A percentile compares a stretch with the other conserved stretches of the same genome.
Conservation (phyloP, 176 grass and related monocot species). For the sorghum (Sorghum bicolor) region Sorghum_bicolor_NCBIv3 NC_012877.2:5019001-5019500, state of each 20-base stretch:
- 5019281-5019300: background rate
- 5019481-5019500: background rate
- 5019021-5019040: background rate
- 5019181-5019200: background rate
- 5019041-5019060: background rate
- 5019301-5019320: conserved; percentile 79
- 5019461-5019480: background rate
- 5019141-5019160: background rate
- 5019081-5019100: background rate
- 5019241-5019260: background rate
- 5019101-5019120: background rate
- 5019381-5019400: conserved; percentile 69
- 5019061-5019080: background rate
- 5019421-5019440: background rate
- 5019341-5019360: conserved; percentile 67
- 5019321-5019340: conserved; percentile 71
- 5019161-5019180: background rate
- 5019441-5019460: background rate
- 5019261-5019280: background rate
- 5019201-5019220: background rate
- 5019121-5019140: background rate
- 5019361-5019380: conserved; percentile 57
- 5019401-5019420: conserved; percentile 74
- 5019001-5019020: background rate
- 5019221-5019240: background rate